Evolutionary conservation across 257 asterid species (phyloP), one percentile per base, ranked within the genome.

Genomic region (Solanum verrucosum): DNA sequence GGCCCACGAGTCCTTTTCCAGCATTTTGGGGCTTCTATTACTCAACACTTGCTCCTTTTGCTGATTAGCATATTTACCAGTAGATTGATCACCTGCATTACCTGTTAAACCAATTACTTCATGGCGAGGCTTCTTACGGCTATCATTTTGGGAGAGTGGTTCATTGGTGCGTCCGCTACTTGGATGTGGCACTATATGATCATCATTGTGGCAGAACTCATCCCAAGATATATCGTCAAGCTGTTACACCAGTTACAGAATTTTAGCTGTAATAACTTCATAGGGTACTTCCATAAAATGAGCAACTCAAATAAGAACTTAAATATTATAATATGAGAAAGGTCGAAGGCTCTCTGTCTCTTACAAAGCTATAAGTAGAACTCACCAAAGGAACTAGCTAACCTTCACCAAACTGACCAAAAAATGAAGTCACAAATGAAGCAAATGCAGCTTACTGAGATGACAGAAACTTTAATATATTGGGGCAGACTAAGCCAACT

Each of bases 101-200:
- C 87, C 86, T 40, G 89, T 77, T 87, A 86, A 83, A 91, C 87
- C 88, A 85, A 70, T 85, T 87, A 84, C 91, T 87, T 91, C 92
- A 87, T 38, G 83, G 71, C 90, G 89, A 89, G 88, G 92, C 87
- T 89, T 92, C 92, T 91, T 92, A 88, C 60, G 88, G 89, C 91
- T 90, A 90, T 92, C 95, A 88, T 91, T 87, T 29, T 44, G 88
- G 85, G 67, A 86, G 84, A 92, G 88, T 84, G 88, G 79, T 78
- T 91, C 92, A 85, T 84, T 75, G 42, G 88, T 86, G 35, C 63
- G 90, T 56, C 46, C 91, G 46, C 52, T 88, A 87, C 89, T 60
- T 73, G 95, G 92, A 88, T 88, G 91, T 49, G 98, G 96, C 40
- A 97, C 98, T 91, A 93, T 93, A 93, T 94, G 98, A 89, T 95